Evolutionary conservation across 73 alveolate genomes (phyloP).

Genomic region (Paramecium bursaria): DNA sequence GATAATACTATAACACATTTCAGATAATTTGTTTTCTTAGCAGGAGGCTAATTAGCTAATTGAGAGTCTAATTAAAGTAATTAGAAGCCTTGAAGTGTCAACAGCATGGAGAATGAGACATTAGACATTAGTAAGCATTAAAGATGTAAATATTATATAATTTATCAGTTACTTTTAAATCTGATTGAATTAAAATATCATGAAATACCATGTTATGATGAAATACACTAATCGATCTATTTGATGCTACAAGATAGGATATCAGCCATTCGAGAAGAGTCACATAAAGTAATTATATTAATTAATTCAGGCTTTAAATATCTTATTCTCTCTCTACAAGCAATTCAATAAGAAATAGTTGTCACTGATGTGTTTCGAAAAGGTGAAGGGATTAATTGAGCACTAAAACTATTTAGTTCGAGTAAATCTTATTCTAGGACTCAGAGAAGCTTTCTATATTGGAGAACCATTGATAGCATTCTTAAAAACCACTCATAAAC

Average conservation of each 20-base stretch:
- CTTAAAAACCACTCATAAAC: background rate
- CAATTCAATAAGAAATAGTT: background rate
- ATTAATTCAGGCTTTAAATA: too few species aligned
- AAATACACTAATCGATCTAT: background rate
- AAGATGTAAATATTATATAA: background rate
- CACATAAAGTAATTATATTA: too few species aligned
- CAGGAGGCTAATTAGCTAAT: background rate
- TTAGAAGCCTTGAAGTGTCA: background rate
- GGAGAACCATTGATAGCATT: background rate
- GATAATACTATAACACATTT: background rate
- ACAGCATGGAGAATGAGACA: conserved; percentile 46
- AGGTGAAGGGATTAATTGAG: background rate
- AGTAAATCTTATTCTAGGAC: conserved; percentile 22
- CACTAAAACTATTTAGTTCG: conserved; percentile 36
- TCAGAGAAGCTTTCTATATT: conserved; percentile 8
- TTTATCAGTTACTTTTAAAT: background rate
- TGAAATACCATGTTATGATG: too few species aligned
- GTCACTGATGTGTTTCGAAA: background rate
- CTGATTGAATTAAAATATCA: too few species aligned
- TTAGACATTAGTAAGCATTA: conserved; percentile 6
- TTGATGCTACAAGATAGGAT: conserved; percentile 13
- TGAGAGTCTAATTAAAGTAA: conserved; percentile 3
- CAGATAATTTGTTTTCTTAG: background rate
- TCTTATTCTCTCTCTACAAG: background rate
- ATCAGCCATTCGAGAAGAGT: conserved; percentile 12